Evolutionary conservation across 352 stramenopile species (phyloP).

Genomic region (Pythium brassicae): DNA sequence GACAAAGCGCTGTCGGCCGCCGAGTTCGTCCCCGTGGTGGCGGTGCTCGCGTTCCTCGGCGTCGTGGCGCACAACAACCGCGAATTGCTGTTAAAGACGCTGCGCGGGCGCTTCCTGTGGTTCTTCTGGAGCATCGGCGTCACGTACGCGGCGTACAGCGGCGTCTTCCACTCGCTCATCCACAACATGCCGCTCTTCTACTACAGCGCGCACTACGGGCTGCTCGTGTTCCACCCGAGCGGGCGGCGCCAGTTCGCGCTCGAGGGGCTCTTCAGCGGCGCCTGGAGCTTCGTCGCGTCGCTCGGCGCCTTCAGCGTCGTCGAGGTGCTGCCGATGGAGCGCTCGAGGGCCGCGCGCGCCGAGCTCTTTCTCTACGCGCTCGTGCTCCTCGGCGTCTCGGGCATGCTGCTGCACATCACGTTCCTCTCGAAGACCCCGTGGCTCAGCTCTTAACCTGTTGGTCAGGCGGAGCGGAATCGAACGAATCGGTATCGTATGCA

Average conservation of each 20-base stretch:
- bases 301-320: slow-evolving; percentile 41
- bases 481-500: too few relatives aligned
- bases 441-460: slow-evolving; percentile 20
- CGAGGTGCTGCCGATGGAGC: slow-evolving; percentile 35
- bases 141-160: slow-evolving; percentile 58
- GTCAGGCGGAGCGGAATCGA: too few relatives aligned
- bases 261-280: slow-evolving; percentile 53
- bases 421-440: slow-evolving; percentile 61
- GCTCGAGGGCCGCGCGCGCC: slow-evolving; percentile 24
- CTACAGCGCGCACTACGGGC: slow-evolving; percentile 41
- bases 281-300: slow-evolving; percentile 63
- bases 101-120: slow-evolving; percentile 46
- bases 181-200: slow-evolving; percentile 43
- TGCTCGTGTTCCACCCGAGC: slow-evolving; percentile 62
- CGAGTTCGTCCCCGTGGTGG: slow-evolving; percentile 37
- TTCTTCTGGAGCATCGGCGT: slow-evolving; percentile 44
- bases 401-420: slow-evolving; percentile 41
- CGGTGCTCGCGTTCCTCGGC: slow-evolving; percentile 28
- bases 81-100: slow-evolving; percentile 23
- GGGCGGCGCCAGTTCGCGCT: slow-evolving; percentile 62
- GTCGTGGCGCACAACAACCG: slow-evolving; percentile 39
- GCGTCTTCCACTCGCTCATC: slow-evolving; percentile 62
- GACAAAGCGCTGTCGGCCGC: slow-evolving; percentile 18
- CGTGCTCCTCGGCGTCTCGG: slow-evolving; percentile 39
- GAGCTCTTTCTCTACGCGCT: slow-evolving; percentile 45